These are phyloP conservation scores for Psilocybe azurescens DNA, from an alignment of 768 basidiomycete species.

Conservation along the genomic window DNA sequence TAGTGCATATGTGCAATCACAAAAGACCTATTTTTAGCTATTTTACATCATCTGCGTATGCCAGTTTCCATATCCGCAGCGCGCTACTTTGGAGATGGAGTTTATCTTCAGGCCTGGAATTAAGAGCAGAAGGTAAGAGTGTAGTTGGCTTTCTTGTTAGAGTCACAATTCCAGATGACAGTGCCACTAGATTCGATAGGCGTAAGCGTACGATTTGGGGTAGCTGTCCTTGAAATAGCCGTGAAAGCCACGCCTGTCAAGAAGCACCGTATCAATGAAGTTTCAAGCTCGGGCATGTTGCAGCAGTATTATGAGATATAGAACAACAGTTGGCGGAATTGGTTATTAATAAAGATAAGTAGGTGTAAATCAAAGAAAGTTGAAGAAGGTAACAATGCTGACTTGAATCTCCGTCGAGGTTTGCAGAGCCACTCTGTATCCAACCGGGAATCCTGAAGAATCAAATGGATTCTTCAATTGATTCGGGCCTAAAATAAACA, in stretches of 20 bases:
- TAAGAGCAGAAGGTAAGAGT: slow-evolving; percentile 56
- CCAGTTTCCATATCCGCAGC: too few relatives aligned
- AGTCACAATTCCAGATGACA: slow-evolving; percentile 57
- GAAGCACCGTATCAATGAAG: background rate
- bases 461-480: slow-evolving; percentile 58
- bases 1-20: background rate
- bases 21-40: background rate
- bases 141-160: slow-evolving; percentile 45
- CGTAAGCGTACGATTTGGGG: slow-evolving; percentile 57
- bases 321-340: slow-evolving; percentile 73
- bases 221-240: slow-evolving; percentile 48
- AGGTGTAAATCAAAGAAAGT: background rate
- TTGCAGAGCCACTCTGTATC: slow-evolving; percentile 59
- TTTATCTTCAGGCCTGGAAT: background rate
- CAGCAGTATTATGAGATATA: slow-evolving; percentile 54
- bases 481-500: slow-evolving; percentile 45
- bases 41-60: too few relatives aligned
- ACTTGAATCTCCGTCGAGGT: slow-evolving; percentile 49
- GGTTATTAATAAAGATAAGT: slow-evolving; percentile 19
- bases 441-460: slow-evolving; percentile 55
- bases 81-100: too few relatives aligned
- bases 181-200: slow-evolving; percentile 53
- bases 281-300: slow-evolving; percentile 60
- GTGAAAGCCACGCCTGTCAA: slow-evolving; percentile 37
- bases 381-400: background rate